A percentile compares a stretch with the other conserved stretches of the same genome.
phyloP scores from a whole-genome alignment of 2,329 filamentous ascomycete genomes.

The Ophiostoma populinum region DNA sequence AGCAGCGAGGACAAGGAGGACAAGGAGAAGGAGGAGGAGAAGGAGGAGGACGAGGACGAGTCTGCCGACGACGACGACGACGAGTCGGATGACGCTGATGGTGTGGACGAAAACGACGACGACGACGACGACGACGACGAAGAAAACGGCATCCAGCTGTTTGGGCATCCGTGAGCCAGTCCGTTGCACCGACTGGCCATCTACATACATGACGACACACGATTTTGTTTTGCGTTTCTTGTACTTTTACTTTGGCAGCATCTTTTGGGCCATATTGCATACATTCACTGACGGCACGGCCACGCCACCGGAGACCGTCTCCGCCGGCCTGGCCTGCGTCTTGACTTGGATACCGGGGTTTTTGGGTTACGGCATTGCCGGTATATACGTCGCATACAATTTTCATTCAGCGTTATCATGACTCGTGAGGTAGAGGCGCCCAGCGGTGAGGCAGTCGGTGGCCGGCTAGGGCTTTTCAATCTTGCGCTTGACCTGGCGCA shows the following conservation, averaged over 20 bases:
- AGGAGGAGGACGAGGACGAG: conserved; percentile 29
- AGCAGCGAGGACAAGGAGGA: conserved; percentile 25
- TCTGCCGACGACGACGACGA: conserved; percentile 27
- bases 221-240: not conserved
- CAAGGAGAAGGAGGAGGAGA: conserved; percentile 29
- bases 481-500: conserved; percentile 26
- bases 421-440: too few species aligned
- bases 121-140: conserved; percentile 30
- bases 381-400: too few species aligned
- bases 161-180: conserved; percentile 26
- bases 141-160: conserved; percentile 31
- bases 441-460: too few species aligned
- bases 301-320: too few species aligned
- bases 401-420: not conserved
- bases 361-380: too few species aligned
- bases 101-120: conserved; percentile 28
- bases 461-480: conserved; percentile 24
- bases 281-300: too few species aligned
- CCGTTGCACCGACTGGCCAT: not conserved
- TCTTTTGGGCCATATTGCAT: too few species aligned
- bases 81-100: conserved; percentile 25
- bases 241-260: not conserved
- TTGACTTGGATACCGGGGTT: too few species aligned
- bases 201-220: too few species aligned
- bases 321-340: too few species aligned